Percentiles rank a stretch among this genome's conserved stretches.
These are phyloP conservation scores for Quercus rubra DNA, from an alignment of 306 rosid genomes.

Conservation along the genomic window DNA sequence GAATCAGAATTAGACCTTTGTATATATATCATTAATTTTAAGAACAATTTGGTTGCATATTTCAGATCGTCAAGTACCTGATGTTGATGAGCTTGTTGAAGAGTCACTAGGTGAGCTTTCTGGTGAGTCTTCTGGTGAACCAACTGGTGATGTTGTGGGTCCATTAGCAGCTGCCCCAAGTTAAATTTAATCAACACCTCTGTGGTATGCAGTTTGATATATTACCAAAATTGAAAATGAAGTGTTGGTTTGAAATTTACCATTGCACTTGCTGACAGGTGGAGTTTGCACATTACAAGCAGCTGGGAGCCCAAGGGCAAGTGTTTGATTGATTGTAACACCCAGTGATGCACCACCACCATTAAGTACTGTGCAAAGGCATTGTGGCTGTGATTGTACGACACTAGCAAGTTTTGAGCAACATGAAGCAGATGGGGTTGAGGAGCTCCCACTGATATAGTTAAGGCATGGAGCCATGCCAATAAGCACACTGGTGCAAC, in stretches of 20 bases:
- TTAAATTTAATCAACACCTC: not conserved
- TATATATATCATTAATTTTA: not conserved
- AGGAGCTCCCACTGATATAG: conserved; percentile 15
- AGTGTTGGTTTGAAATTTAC: not conserved
- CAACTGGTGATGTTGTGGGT: conserved; percentile 2
- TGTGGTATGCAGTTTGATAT: not conserved
- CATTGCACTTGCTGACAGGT: conserved; percentile 7
- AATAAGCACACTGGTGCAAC: conserved; percentile 16
- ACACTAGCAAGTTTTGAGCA: conserved; percentile 12
- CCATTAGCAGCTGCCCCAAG: conserved; percentile 7
- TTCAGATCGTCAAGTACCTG: not conserved
- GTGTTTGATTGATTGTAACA: conserved; percentile 13
- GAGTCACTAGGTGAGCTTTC: not conserved
- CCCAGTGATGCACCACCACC: conserved; percentile 19
- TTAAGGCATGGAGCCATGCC: conserved; percentile 19
- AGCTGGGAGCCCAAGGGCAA: conserved; percentile 20
- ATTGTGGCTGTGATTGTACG: conserved; percentile 5
- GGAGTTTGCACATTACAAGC: conserved; percentile 24
- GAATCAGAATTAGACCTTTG: not conserved
- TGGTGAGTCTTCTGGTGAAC: conserved; percentile 1
- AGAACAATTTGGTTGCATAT: not conserved
- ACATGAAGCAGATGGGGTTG: conserved; percentile 20
- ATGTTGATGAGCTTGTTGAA: not conserved
- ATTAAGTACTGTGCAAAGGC: conserved; percentile 14
- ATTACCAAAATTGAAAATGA: not conserved